Evolutionary conservation across 768 basidiomycete genomes (phyloP).

Genomic region (Lactarius sp.): DNA sequence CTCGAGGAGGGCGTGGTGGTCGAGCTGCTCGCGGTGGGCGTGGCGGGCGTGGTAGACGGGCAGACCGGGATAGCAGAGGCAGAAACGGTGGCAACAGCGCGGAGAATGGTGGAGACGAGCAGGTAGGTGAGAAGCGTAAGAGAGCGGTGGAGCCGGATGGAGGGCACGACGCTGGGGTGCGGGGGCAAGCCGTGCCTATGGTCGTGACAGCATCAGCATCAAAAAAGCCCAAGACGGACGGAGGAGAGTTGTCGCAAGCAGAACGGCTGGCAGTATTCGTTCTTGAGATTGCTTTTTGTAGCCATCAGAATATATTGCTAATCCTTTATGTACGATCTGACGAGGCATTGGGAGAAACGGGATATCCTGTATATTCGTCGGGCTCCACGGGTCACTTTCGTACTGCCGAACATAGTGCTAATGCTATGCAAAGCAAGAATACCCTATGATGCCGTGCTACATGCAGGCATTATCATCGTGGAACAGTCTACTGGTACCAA

Average conservation of each 20-base stretch:
- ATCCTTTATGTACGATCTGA: conserved; percentile 4
- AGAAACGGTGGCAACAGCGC: conserved; percentile 25
- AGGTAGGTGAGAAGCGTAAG: conserved; percentile 69
- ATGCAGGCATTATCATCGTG: not conserved
- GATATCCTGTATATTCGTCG: not conserved
- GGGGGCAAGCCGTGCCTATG: conserved; percentile 53
- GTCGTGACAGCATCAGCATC: conserved; percentile 29
- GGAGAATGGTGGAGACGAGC: conserved; percentile 36
- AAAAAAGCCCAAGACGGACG: conserved; percentile 44
- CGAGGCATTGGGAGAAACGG: not conserved
- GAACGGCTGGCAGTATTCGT: not conserved
- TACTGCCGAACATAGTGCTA: not conserved
- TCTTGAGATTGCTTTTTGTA: conserved; percentile 11
- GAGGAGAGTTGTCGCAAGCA: conserved; percentile 16
- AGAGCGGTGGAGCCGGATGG: conserved; percentile 75
- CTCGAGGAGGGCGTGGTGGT: conserved; percentile 47
- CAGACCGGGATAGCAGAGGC: conserved; percentile 26
- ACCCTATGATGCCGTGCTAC: not conserved
- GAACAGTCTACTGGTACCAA: not conserved
- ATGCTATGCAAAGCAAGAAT: not conserved
- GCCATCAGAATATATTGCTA: conserved; percentile 12
- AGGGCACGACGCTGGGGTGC: conserved; percentile 60
- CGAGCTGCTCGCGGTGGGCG: conserved; percentile 36
- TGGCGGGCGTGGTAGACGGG: conserved; percentile 25
- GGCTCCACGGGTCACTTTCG: not conserved